Evolutionary conservation across 805 yeast species (phyloP), one percentile per base, ranked within the genome.

Genomic region (Ogataea thermomethanolica): DNA sequence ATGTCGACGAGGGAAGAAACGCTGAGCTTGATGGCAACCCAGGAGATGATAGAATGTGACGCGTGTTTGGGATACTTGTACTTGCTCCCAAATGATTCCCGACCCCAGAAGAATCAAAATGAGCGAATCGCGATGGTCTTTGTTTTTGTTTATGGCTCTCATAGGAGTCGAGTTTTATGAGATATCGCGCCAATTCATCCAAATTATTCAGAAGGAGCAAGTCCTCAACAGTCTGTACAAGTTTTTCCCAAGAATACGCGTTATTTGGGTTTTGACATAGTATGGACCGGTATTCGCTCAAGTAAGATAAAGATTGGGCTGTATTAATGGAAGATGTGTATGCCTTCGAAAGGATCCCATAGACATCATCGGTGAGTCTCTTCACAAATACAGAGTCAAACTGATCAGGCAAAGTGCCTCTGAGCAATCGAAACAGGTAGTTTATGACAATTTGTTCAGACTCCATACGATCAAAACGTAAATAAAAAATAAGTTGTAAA

Each of bases 361-460:
- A 30, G 15, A 50, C 41, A 29, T 50, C 53, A 3, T 39, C 39
- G 8, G 51, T 34, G 14, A 50, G 35, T 12, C 37, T 31, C 10
- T 30, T 36, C 5, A 43, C 28, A 20, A 45, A 26, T 6, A 51
- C 48, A 12, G 30, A 21, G n/a, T 45, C 49, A 22, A 44, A 39
- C 10, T 43, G 45, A 22, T 41, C 41, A 2, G 50, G 47, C 4
- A 46, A 43, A 7, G 42, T 35, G 27, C 37, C 43, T 29, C 48
- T 49, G 21, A 51, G 23, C 25, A 52, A 42, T 28, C 58, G 42
- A 35, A 44, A 36, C 32, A 53, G 41, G 35, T 55, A 52, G 28
- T 48, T 50, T 15, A 44, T 25, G 12, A 48, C 46, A 8, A 55
- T 45, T 29, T 43, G 50, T 17, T 55, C 58, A n/a, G 55, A 46